Percentiles rank a stretch among this genome's conserved stretches.
These are phyloP conservation scores for Chloropicon primus DNA, from an alignment of 139 green algal genomes.

Conservation along the genomic window DNA sequence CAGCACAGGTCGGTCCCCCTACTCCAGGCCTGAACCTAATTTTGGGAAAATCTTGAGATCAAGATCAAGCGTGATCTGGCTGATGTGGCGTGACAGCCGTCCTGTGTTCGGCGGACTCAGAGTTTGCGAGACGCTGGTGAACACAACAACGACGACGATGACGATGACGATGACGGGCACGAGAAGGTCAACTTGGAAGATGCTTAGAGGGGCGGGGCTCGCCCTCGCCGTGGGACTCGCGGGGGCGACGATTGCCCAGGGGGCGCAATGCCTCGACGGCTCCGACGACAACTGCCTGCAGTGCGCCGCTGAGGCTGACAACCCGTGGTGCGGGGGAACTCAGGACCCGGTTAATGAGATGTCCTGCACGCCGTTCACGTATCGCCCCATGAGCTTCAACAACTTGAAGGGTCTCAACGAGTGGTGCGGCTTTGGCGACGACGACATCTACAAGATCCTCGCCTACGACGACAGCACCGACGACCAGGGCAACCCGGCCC, in stretches of 20 bases:
- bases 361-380: neutral
- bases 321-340: neutral
- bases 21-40: too few relatives aligned
- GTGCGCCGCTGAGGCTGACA: neutral
- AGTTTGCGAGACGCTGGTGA: neutral
- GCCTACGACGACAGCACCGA: neutral
- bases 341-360: neutral
- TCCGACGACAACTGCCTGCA: neutral
- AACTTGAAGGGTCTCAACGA: neutral
- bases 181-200: neutral
- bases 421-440: neutral
- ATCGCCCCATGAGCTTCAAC: neutral
- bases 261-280: neutral
- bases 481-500: neutral
- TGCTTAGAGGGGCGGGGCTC: neutral
- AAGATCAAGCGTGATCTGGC: too few relatives aligned
- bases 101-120: neutral
- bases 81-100: too few relatives aligned
- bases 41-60: too few relatives aligned
- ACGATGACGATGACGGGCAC: neutral
- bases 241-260: neutral
- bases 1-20: too few relatives aligned
- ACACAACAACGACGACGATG: neutral
- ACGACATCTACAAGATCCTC: neutral
- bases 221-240: neutral